Evolutionary conservation across 495 filamentous ascomycete genomes (phyloP), one percentile per base, ranked within the genome.

Genomic region (Talaromyces nanjingensis): DNA sequence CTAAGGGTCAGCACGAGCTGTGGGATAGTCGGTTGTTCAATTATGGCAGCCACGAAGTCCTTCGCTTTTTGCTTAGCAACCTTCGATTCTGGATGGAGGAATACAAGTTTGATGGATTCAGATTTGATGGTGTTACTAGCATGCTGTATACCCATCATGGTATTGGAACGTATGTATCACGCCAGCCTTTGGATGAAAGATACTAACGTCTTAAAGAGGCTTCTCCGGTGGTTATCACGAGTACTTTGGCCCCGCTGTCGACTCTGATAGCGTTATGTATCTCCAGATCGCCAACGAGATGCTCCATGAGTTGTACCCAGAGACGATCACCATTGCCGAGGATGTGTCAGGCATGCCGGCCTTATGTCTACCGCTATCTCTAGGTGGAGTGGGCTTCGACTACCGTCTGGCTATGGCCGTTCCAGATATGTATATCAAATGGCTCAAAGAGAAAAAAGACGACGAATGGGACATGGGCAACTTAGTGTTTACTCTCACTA

Each of bases 1-100:
- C 68, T 47, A 92, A 87, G 71, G 94, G 94, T 53, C 83, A 84
- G 47, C 94, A 98, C 71, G 91, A 96, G 34, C 83, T 92, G 29
- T 98, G 94, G 94, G 96, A 98, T 72, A 96, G 90, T 69, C 86
- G 94, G 59, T 77, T 98, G 54, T 98, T 98, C 83, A 98, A 98
- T 79, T 98, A 97, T 74, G 93, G 92, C 42, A 84, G 83, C 66
- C 93, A 98, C 72, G 94, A 98, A 73, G 94, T 98, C 34, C 74
- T 98, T 70, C 83, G 94, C 24, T 98, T 98, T 76, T 80, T 98
- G 63, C 78, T 98, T 52, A 96, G 91, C 75, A 98, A 98, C 73
- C 81, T 98, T 63, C 85, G 96, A 25, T 98, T 96, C 79, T 98
- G 96, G 90, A 97, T 98, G 93, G 94, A 98, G 63, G 93, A 97